Percentiles rank a stretch among this genome's conserved stretches.
phyloP scores from a whole-genome alignment of 192 early-diverging fungal genomes.

The Backusella mclennaniae region DNA sequence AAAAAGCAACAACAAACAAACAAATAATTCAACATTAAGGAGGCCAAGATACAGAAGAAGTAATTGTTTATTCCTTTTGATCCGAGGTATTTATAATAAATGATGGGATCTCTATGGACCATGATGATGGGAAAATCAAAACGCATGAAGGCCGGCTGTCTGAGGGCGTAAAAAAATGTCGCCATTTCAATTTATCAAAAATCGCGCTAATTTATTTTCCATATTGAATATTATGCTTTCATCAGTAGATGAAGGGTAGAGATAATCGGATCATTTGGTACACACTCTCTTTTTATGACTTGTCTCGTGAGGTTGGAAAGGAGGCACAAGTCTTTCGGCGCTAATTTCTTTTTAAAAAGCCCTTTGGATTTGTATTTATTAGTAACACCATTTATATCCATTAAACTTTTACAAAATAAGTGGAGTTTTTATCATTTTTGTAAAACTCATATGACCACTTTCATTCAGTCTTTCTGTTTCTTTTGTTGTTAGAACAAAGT shows the following conservation, averaged over 20 bases:
- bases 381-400: background rate
- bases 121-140: background rate
- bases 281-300: background rate
- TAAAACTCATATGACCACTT: background rate
- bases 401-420: background rate
- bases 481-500: background rate
- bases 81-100: background rate
- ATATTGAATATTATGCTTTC: background rate
- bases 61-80: background rate
- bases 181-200: background rate
- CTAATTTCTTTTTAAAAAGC: background rate
- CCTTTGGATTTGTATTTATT: background rate
- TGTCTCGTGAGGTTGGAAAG: background rate
- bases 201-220: background rate
- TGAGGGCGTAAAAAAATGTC: background rate
- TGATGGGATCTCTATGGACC: background rate
- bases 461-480: background rate
- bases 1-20: background rate
- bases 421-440: background rate
- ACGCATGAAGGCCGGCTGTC: background rate
- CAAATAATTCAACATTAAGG: background rate
- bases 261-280: background rate
- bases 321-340: background rate
- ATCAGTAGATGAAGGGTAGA: background rate
- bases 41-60: background rate